Base-by-base conservation (phyloP, 768 basidiomycete species). In the Rhizopogon vulgaris region DNA sequence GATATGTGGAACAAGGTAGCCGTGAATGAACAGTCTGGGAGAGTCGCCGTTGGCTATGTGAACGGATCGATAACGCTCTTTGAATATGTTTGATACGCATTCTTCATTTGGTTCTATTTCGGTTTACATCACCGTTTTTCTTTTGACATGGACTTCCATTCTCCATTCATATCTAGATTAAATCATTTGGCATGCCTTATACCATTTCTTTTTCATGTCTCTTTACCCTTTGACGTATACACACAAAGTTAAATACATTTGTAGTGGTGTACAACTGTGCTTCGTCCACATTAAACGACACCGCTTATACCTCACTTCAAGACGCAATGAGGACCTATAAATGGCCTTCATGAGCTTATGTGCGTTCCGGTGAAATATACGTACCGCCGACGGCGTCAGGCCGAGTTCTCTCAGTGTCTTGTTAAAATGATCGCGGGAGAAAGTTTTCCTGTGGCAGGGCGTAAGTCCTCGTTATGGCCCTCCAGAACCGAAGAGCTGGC, bases 361-460 rank as follows among this genome's bases (percentile, higher is more conserved):
- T 5, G 12, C 32, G 32, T 4, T 12, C 32, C 9, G 27, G 15
- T 24, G 55, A 50, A 38, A 36, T 41, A 43, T 38, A 71, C 79
- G 51, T 67, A 93, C 93, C 48, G 94, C 93, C 49, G 91, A 94
- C 1, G 94, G 94, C 17, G 92, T 94, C 55, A 97, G 71, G 4
- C 91, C 94, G 27, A 95, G 78, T 51, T 92, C 89, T 53, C 82
- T 81, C 58, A 97, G 66, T 18, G 85, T 84, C 66, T 84, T 86
- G n/a, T 77, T 77, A 63, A 93, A 87, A 60, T 97, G 94, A 6
- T 75, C 70, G 3, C 67, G 72, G 22, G 79, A 65, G 65, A 90
- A 96, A 18, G 77, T 78, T 82, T 93, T 94, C 70, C 92, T 94
- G 58, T 18, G 36, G 7, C 2, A 9, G 37, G 24, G 9, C 10